These are phyloP conservation scores for Persicaria maculosa DNA, from an alignment of 148 eudicot species.

Conservation along the genomic window DNA sequence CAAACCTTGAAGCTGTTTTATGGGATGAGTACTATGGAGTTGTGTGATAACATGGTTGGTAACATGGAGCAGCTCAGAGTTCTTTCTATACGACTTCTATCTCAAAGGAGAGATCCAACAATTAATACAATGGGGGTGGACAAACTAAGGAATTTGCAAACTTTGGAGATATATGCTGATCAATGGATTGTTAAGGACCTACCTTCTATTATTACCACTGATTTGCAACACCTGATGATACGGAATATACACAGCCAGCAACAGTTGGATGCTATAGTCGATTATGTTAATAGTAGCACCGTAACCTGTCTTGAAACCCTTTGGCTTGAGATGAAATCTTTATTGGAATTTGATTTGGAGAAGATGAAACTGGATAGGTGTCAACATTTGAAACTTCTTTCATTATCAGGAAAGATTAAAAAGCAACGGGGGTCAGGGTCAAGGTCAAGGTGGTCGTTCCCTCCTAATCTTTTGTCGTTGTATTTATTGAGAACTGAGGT, in stretches of 20 bases:
- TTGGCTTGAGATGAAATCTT: background rate
- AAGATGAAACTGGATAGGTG: background rate
- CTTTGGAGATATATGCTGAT: background rate
- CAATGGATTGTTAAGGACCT: background rate
- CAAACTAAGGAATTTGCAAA: background rate
- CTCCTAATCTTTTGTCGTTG: background rate
- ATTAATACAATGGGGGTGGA: background rate
- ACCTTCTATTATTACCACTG: background rate
- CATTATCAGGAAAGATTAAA: background rate
- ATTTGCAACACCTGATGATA: background rate
- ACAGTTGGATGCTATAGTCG: background rate
- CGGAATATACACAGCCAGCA: background rate
- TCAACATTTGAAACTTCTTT: background rate
- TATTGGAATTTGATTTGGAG: background rate
- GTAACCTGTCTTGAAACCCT: background rate
- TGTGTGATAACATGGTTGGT: too few relatives aligned
- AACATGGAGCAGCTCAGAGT: background rate
- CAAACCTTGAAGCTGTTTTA: background rate
- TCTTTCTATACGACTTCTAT: background rate
- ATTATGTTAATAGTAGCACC: background rate
- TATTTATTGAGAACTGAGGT: background rate
- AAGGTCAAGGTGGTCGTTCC: background rate
- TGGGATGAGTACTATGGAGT: background rate
- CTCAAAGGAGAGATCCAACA: background rate
- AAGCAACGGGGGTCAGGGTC: background rate